Evolutionary conservation across 768 basidiomycete genomes (phyloP), one percentile per base, ranked within the genome.

Genomic region (Pulveroboletus sp.): DNA sequence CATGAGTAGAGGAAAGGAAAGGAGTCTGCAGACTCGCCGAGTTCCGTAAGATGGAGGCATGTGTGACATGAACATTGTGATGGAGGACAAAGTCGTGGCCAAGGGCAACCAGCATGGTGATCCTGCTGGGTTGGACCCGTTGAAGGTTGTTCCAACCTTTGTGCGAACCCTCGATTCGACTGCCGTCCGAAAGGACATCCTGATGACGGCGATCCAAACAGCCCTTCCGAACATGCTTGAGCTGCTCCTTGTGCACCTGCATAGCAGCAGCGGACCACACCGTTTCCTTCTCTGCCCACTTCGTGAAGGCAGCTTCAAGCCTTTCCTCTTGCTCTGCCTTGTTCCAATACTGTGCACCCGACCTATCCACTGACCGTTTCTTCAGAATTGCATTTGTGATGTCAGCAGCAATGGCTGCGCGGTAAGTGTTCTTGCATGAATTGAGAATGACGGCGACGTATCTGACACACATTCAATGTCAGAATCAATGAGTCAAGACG

Each of bases 91-190:
- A 58, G 45, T 69, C 59, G 6, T 59, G 55, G 2, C 49, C n/a
- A 0, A 67, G 58, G 0, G 44, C 35, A 0, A 33, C 12, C 12
- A 68, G 43, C 12, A 56, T 45, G 4, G 40, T 51, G 0, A 69
- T 34, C 1, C 67, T 62, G 24, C 63, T 61, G 0, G 68, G 53
- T 14, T 54, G 42, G 2, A 56, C 40, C 0, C 55, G 42, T 41
- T 57, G 52, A 0, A 68, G 23, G 2, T 43, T 24, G 32, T 68
- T 68, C 65, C 62, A 68, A 0, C 51, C 60, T 34, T 67, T 68
- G 44, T 67, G 65, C 2, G 47, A 57, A 1, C 60, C 63, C 23
- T 69, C 60, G 11, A 69, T 67, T 2, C 52, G 57, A 14, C 64
- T 67, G 0, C 68, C 60, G 37, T 69, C 60, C 0, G 61, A 47